phyloP scores from a whole-genome alignment of 176 grass and related monocot genomes.

The Puya raimondii region DNA sequence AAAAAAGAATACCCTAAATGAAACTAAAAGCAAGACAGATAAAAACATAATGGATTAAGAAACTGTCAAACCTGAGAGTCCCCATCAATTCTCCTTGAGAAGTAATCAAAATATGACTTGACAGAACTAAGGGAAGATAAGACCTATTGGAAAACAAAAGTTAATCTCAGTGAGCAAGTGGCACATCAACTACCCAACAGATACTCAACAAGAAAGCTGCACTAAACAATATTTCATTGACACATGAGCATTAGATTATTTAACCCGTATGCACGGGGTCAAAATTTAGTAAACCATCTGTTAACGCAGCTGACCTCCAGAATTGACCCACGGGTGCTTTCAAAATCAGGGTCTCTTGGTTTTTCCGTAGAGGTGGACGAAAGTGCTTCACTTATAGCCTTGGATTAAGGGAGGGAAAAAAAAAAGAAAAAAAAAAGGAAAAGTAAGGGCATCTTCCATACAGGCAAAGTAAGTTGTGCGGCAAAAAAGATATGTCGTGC shows the following conservation, averaged over 20 bases:
- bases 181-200: neutral
- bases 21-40: constrained; percentile 13
- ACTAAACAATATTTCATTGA: no score
- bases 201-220: constrained; percentile 8
- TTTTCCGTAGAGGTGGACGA: constrained; percentile 27
- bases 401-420: neutral
- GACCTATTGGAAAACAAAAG: constrained; percentile 40
- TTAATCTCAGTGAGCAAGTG: neutral
- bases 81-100: constrained; percentile 54
- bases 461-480: no score
- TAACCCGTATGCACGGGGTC: neutral
- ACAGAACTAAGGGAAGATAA: constrained; percentile 72
- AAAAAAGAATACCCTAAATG: constrained; percentile 7
- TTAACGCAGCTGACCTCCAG: constrained; percentile 47
- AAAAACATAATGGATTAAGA: constrained; percentile 22
- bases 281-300: neutral
- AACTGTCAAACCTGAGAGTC: constrained; percentile 54
- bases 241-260: no score
- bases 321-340: constrained; percentile 73
- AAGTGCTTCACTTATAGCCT: constrained; percentile 65
- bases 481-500: no score
- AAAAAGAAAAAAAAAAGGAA: constrained; percentile 7
- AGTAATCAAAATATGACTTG: constrained; percentile 80
- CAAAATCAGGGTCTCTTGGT: constrained; percentile 42
- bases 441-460: no score